Base-by-base conservation (phyloP, 805 yeast genomes). In the Scheffersomyces amazonensis region DNA sequence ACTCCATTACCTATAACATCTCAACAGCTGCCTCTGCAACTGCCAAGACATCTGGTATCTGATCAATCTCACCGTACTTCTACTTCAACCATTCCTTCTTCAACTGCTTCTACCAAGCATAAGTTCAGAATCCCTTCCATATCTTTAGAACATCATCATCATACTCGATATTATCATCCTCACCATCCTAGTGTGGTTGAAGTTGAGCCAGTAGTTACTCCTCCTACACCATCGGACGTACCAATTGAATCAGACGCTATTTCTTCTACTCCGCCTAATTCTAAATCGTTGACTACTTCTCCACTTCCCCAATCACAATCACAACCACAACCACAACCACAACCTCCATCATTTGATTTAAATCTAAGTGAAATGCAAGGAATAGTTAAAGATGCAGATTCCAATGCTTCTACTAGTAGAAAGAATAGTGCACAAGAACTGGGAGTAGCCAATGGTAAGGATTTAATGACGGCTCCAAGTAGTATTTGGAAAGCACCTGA, bases 321-420 rank as follows among this genome's bases (percentile, higher is more conserved):
- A 9, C 33, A 23, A 31, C n/a, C 27, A 31, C 20, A 31, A n/a
- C n/a, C n/a, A n/a, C n/a, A n/a, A n/a, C 25, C 41, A 31, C 16
- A 35, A 25, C 34, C 38, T 40, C 2, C 44, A 47, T n/a, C 32
- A 17, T 64, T 78, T 20, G 77, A 76, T 37, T 64, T 75, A 40
- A 71, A 75, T 43, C 52, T 75, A 24, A 63, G 64, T 34, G 75
- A 76, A 45, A 75, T 78, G 76, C 58, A 66, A 24, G 78, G 78
- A 6, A 77, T 78, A 40, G 62, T 78, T 31, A 65, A 62, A 36
- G 48, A 56, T 3, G 54, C 59, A 5, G 15, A 34, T 12, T 7
- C n/a, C 11, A 21, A 21, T 31, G 33, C 16, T 8, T 33, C 24
- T 16, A 16, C 17, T 7, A 30, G 5, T 30, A 11, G 5, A 16